phyloP scores from a whole-genome alignment of 2,329 filamentous ascomycete genomes.

The Beauveria pseudobassiana region DNA sequence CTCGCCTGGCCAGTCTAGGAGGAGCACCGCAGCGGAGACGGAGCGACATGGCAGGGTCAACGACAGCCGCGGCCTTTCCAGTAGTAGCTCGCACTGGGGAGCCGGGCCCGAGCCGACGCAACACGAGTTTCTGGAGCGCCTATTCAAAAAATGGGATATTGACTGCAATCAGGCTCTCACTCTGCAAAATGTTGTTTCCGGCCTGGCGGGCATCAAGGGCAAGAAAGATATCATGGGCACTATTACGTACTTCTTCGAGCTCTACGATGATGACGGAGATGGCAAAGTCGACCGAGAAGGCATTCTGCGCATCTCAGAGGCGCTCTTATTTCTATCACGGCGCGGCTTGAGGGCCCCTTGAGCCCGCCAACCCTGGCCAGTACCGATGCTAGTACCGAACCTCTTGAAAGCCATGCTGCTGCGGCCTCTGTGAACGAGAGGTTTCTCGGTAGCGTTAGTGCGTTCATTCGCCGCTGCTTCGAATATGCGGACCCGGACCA shows the following conservation, averaged over 20 bases:
- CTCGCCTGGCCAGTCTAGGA: conserved; percentile 55
- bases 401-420: conserved; percentile 30
- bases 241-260: conserved; percentile 95
- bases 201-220: conserved; percentile 85
- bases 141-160: conserved; percentile 85
- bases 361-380: conserved; percentile 31
- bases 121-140: conserved; percentile 84
- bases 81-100: conserved; percentile 45
- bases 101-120: conserved; percentile 65
- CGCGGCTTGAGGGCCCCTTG: conserved; percentile 70
- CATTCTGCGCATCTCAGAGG: conserved; percentile 89
- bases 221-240: conserved; percentile 95
- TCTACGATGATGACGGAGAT: conserved; percentile 89
- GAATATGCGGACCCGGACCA: conserved; percentile 95
- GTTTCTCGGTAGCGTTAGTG: conserved; percentile 87
- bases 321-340: conserved; percentile 83
- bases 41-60: conserved; percentile 53
- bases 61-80: conserved; percentile 43
- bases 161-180: conserved; percentile 71
- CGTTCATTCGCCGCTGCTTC: conserved; percentile 93
- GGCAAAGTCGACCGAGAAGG: conserved; percentile 92
- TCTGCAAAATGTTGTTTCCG: conserved; percentile 85
- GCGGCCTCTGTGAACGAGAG: conserved; percentile 70
- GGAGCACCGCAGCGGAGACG: conserved; percentile 39
- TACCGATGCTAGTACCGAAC: conserved; percentile 46